Evolutionary conservation across 1,139 yeast species (phyloP), one percentile per base, ranked within the genome.

Genomic region (Kodamaea suecica): DNA sequence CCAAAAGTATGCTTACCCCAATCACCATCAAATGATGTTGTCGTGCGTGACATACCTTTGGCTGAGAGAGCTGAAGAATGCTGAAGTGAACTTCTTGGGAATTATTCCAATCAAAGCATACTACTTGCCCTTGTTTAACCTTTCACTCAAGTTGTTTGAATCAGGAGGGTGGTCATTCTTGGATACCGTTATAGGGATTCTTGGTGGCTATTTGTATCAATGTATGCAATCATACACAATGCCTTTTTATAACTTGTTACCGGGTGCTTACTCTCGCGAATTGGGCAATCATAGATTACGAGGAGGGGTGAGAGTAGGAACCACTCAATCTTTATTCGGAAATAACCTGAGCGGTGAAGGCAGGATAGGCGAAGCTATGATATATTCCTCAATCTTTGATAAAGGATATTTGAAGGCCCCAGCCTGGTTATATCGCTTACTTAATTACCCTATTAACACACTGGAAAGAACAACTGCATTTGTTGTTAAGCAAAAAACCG

Each of bases 21-120:
- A 45, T 11, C 64, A 61, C 43, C 70, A 66, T 41, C 59, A 53
- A 31, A 57, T 61, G 59, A 61, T 76, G 56, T 54, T 75, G 23
- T 68, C 78, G 4, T 76, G 82, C 27, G 63, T 78, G 35, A 73
- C 80, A 2, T 78, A 70, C 49, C 68, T 78, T 23, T 78, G 84
- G 84, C 73, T 81, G 13, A 57, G 83, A 28, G 58, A 67, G 2
- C 70, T 65, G 52, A 74, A 76, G 51, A 66, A 70, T 47, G 64
- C 74, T 27, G 61, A 61, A 21, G 76, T 77, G 31, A 72, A 68
- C 43, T 73, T 78, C 42, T 57, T 76, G 48, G 73, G 74, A 1
- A 55, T 79, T 37, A 55, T 79, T 38, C 78, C 80, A 3, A 69
- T 78, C 29, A 75, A 75, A 45, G 83, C 81, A 0, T 75, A 76